These are phyloP conservation scores for Jackrogersella minutella DNA, from an alignment of 495 filamentous ascomycete genomes.

Conservation along the genomic window DNA sequence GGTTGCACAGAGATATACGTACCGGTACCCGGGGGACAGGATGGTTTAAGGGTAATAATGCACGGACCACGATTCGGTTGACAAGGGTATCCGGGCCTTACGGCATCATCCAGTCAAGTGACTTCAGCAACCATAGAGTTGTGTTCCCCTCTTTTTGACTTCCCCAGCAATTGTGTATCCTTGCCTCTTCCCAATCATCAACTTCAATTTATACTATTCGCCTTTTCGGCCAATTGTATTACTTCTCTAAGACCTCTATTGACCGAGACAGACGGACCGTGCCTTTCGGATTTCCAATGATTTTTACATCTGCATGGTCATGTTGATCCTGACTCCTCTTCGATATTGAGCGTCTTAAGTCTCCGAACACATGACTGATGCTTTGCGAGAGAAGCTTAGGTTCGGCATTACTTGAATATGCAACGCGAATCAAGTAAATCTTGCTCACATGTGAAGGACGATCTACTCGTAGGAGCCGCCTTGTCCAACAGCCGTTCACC, in stretches of 20 bases:
- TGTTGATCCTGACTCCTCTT: conserved; percentile 29
- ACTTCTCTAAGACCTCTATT: conserved; percentile 19
- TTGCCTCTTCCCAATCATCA: conserved; percentile 29
- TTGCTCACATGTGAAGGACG: conserved; percentile 4
- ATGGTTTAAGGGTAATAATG: background rate
- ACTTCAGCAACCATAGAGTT: conserved; percentile 26
- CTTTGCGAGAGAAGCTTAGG: conserved; percentile 28
- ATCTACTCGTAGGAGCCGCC: conserved; percentile 7
- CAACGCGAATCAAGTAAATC: conserved; percentile 9
- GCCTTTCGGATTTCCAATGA: conserved; percentile 11
- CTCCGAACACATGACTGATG: conserved; percentile 33
- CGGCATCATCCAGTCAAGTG: conserved; percentile 32
- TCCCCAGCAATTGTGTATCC: conserved; percentile 22
- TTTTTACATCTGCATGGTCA: background rate
- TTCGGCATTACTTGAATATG: conserved; percentile 33
- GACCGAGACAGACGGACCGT: conserved; percentile 22
- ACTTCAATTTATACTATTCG: conserved; percentile 7
- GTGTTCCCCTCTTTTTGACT: background rate
- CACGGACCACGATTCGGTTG: conserved; percentile 1
- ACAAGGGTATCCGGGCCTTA: background rate
- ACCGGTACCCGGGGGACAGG: too few species aligned
- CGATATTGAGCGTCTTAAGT: conserved; percentile 13
- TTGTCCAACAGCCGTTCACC: conserved; percentile 8
- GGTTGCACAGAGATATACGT: conserved; percentile 7
- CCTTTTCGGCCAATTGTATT: conserved; percentile 30